These are phyloP conservation scores for Botrytis squamosa DNA, from an alignment of 2,329 filamentous ascomycete species.

Conservation along the genomic window DNA sequence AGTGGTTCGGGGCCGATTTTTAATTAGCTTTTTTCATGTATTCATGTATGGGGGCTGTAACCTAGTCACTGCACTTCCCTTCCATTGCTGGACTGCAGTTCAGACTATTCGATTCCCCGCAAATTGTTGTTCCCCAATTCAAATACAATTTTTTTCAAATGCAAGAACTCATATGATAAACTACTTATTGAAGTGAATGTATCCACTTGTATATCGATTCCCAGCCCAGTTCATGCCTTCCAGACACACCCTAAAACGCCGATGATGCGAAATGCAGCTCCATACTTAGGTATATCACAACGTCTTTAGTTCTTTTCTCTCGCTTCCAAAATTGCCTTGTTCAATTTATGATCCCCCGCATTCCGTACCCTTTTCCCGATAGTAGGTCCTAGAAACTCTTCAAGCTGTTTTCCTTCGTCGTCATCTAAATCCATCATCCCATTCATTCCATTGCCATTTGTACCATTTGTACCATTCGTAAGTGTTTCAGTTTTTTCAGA, in stretches of 20 bases:
- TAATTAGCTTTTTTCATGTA: background rate
- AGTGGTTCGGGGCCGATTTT: background rate
- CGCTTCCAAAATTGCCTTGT: slow-evolving; percentile 33
- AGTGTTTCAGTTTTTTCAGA: slow-evolving; percentile 41
- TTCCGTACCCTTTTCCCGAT: slow-evolving; percentile 34
- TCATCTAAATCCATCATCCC: slow-evolving; percentile 14
- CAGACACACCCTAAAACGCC: slow-evolving; percentile 6
- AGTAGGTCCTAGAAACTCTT: slow-evolving; percentile 36
- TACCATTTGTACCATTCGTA: slow-evolving; percentile 31
- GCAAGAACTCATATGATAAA: background rate
- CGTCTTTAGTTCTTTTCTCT: slow-evolving; percentile 14
- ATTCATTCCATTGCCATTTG: slow-evolving; percentile 22
- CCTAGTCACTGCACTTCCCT: background rate
- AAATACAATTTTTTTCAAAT: background rate
- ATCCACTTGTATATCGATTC: background rate
- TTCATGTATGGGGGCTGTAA: background rate
- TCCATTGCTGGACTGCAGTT: background rate
- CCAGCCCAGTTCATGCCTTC: background rate
- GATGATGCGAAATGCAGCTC: background rate
- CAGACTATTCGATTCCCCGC: background rate
- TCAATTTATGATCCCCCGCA: slow-evolving; percentile 34
- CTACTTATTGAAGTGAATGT: background rate
- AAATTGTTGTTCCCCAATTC: background rate
- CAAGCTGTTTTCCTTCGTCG: slow-evolving; percentile 29
- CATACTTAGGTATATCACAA: background rate